Evolutionary conservation across 306 rosid genomes (phyloP), one percentile per base, ranked within the genome.

Genomic region (Mimosa pudica): DNA sequence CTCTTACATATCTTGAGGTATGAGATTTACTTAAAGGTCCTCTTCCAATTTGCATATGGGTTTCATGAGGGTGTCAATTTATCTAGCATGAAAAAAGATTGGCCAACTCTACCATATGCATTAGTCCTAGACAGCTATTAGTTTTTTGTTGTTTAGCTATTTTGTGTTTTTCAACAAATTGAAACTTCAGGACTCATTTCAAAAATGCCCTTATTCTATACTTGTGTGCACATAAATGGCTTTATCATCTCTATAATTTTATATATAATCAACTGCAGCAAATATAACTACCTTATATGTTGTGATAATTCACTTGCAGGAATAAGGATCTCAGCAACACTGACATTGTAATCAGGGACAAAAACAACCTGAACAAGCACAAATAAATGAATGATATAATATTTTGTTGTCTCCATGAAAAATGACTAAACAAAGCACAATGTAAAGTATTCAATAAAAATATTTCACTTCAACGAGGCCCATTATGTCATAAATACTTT

Each of bases 251-350:
- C 10, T 55, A 51, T 49, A 30, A 24, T 10, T 55, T 12, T 49
- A 51, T 52, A 52, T 52, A 55, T 55, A 30, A 32, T 2, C 17
- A 61, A 30, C 5, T 44, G 63, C 30, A 83, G 42, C 45, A 68
- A 54, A 49, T 38, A 83, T 60, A 70, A 78, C 38, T 83, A 92
- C 98, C 98, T 95, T 88, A 95, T 95, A 85, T 95, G 99, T 77
- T 95, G 99, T 63, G 99, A 95, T 73, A 95, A 85, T 84, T 95
- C 99, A 82, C 99, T 95, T 20, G 99, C 98, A 20, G 99, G 99
- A 77, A 95, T 95, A 74, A 95, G 90, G 83, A 86, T 60, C 89
- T 95, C 99, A 20, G 99, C 99, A 54, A 87, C 97, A 82, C 97
- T 95, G 74, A 95, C 99, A 77, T 95, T 93, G 89, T 95, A 95